Evolutionary conservation across 169 alveolate genomes (phyloP).

Genomic region (Eimeria sp.): DNA sequence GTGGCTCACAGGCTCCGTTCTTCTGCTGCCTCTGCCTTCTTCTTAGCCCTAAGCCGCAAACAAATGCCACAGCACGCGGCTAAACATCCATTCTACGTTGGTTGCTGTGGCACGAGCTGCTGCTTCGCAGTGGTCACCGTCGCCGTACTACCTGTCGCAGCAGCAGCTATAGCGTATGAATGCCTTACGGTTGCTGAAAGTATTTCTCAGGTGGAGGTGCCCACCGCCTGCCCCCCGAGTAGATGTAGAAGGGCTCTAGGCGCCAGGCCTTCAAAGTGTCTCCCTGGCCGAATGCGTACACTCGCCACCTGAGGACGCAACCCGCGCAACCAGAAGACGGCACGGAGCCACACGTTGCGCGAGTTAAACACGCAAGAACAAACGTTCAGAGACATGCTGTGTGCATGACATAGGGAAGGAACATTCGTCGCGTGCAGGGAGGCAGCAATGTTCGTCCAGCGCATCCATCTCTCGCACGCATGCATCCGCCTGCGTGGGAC

Average conservation of each 20-base stretch:
- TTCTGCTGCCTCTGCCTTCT: constrained; percentile 67
- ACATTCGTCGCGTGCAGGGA: neutral
- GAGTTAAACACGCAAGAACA: neutral
- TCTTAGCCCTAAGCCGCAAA: constrained; percentile 27
- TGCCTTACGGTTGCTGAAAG: constrained; percentile 70
- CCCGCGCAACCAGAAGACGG: neutral
- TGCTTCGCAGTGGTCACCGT: neutral
- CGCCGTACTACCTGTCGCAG: neutral
- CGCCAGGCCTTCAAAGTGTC: constrained; percentile 84
- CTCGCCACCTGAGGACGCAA: constrained; percentile 77
- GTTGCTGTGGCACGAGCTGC: neutral
- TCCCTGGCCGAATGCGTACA: constrained; percentile 82
- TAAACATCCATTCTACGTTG: no score
- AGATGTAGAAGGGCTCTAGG: constrained; percentile 83
- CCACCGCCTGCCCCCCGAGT: constrained; percentile 84
- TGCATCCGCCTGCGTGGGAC: neutral
- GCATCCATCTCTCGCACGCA: neutral
- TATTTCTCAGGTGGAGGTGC: constrained; percentile 76
- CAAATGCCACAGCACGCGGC: neutral
- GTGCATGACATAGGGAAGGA: neutral
- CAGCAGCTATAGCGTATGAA: neutral
- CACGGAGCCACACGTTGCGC: neutral
- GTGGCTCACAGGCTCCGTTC: constrained; percentile 68
- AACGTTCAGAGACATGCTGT: neutral
- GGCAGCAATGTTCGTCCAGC: neutral